Base-by-base conservation (phyloP, 2,329 filamentous ascomycete species). In the Capronia epimyces region DNA sequence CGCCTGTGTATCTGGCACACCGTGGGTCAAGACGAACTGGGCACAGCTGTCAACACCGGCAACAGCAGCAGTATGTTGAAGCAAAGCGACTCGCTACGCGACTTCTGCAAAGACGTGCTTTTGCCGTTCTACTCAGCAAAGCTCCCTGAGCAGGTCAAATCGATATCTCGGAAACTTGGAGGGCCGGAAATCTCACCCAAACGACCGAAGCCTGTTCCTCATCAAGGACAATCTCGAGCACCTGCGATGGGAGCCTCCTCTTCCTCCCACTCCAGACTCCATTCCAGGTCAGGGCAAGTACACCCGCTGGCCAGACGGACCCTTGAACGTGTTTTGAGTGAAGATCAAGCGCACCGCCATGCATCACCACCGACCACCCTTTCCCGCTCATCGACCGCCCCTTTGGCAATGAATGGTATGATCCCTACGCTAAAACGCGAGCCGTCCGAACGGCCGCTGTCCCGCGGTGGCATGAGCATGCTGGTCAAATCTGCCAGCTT, bases 1-100 rank as follows among this genome's bases (percentile, higher is more conserved):
- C 65, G 73, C 47, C 62, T 76, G 21, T 75, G 73, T 53, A 76
- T 76, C 46, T 76, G 74, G 74, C 72, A 76, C 60, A 68, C 72
- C 21, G 70, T 76, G 43, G 69, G 65, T 50, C 63, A 67, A 29
- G 69, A 69, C 22, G 71, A 72, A 24, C 55, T 62, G 3, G 55
- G 60, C 3, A 56, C 65, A 12, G 53, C 63, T 1, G 63, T 66
- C 20, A 58, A 63, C 13, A 52, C 60, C 22, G 24, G 37, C 22
- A 48, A 49, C 20, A 41, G 36, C 59, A 63, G 25, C 34, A 43
- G 29, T 15, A 52, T 43, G 18, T 2, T 46, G 22, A 49, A 52
- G n/a, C 65, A 69, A 16, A 71, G 64, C 31, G 71, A 75, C 54
- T 67, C 67, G n/a, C 64, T 76, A 15, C 70, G 69, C 20, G 72